A percentile compares a stretch with the other conserved stretches of the same genome.
These are phyloP conservation scores for Lichtheimia hyalospora DNA, from an alignment of 371 early-diverging fungal genomes.

Conservation along the genomic window DNA sequence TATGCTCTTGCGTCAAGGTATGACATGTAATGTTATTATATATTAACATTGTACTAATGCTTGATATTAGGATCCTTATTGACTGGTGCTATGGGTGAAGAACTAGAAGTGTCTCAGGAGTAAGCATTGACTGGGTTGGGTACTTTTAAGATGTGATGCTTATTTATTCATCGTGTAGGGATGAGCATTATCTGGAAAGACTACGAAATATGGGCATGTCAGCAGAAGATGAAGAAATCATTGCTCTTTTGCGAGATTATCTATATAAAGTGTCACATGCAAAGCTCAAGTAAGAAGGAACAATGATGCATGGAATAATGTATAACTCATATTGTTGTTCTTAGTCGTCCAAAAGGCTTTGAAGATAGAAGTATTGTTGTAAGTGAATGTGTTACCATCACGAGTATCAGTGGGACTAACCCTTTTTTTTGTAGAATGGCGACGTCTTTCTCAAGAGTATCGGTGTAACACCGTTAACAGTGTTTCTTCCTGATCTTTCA, in stretches of 20 bases:
- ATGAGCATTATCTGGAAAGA: slow-evolving; percentile 55
- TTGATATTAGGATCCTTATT: slow-evolving; percentile 19
- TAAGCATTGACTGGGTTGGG: slow-evolving; percentile 16
- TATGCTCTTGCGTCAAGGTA: slow-evolving; percentile 22
- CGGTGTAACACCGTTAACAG: slow-evolving; percentile 71
- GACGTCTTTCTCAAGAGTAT: slow-evolving; percentile 58
- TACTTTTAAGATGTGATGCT: neutral
- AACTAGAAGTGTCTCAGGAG: slow-evolving; percentile 43
- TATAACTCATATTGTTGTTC: neutral
- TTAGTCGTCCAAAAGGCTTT: slow-evolving; percentile 29
- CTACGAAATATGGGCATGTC: slow-evolving; percentile 77
- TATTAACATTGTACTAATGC: too few relatives aligned
- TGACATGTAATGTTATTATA: too few relatives aligned
- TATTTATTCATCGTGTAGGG: slow-evolving; percentile 26
- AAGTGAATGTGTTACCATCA: neutral
- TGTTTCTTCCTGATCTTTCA: slow-evolving; percentile 60
- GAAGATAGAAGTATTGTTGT: slow-evolving; percentile 26
- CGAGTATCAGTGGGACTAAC: neutral
- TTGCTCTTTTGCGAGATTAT: slow-evolving; percentile 74
- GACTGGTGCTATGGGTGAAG: slow-evolving; percentile 17
- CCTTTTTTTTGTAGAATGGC: slow-evolving; percentile 33
- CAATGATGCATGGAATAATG: neutral
- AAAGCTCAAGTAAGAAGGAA: slow-evolving; percentile 41
- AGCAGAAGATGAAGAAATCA: slow-evolving; percentile 73
- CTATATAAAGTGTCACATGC: slow-evolving; percentile 71